Conservation (phyloP, 1,284 basidiomycete species). For the Naganishia cerealis region DNA sequence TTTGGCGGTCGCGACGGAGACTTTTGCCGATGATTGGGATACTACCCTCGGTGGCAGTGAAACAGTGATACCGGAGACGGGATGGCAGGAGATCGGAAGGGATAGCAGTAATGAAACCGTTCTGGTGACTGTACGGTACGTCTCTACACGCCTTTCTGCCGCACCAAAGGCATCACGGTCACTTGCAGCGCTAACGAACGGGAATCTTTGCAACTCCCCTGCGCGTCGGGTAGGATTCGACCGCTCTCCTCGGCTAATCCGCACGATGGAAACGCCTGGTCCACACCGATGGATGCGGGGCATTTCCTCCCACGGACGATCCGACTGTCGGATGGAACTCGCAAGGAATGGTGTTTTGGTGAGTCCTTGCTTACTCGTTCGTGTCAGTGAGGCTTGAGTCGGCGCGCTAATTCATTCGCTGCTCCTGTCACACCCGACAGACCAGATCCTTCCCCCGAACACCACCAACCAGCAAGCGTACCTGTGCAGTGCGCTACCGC, state of each 20-base stretch:
- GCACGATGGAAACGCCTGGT: slow-evolving; percentile 46
- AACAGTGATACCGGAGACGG: slow-evolving; percentile 9
- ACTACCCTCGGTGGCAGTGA: not conserved
- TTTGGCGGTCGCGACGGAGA: not conserved
- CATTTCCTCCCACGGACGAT: slow-evolving; percentile 32
- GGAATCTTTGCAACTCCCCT: not conserved
- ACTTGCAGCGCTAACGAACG: not conserved
- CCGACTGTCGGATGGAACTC: slow-evolving; percentile 30
- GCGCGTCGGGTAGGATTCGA: slow-evolving; percentile 61
- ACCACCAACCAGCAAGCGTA: slow-evolving; percentile 83
- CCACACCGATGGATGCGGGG: slow-evolving; percentile 45
- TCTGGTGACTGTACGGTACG: slow-evolving; percentile 78
- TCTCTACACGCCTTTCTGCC: slow-evolving; percentile 23
- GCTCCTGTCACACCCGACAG: slow-evolving; percentile 55
- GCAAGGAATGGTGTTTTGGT: slow-evolving; percentile 53
- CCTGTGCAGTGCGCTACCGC: slow-evolving; percentile 74
- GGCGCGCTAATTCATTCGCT: slow-evolving; percentile 58
- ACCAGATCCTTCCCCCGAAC: slow-evolving; percentile 52
- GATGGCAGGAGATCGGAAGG: slow-evolving; percentile 36
- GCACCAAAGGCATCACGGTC: not conserved
- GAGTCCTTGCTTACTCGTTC: slow-evolving; percentile 59
- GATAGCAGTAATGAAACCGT: slow-evolving; percentile 66
- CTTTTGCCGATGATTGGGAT: slow-evolving; percentile 3
- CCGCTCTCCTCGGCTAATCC: slow-evolving; percentile 55
- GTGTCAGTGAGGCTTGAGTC: slow-evolving; percentile 51